Conservation (phyloP, 345 rosid genomes). For the Salix arbutifolia region DNA sequence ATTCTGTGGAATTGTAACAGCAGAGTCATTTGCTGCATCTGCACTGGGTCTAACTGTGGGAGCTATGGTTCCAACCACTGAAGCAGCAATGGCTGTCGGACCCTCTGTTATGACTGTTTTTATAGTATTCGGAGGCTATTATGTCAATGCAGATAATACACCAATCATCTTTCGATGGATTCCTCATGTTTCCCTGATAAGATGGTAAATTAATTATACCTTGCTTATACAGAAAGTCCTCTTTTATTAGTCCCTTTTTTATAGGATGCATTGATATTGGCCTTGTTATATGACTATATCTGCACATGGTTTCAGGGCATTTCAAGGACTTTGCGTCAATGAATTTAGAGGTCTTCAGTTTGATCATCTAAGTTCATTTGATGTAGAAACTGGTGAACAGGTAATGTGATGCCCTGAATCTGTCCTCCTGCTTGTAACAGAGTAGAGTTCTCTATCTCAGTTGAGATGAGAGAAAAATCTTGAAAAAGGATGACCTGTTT, state of each 20-base stretch:
- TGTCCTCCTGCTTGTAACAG: not conserved
- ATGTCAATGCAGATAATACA: conserved; percentile 79
- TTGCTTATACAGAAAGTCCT: not conserved
- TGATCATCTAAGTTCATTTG: conserved; percentile 71
- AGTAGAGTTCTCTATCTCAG: not conserved
- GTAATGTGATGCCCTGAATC: conserved; percentile 32
- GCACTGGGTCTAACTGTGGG: conserved; percentile 99
- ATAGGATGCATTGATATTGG: not conserved
- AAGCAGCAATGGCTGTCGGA: conserved; percentile 98
- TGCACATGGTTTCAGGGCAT: conserved; percentile 64
- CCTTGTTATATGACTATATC: conserved; percentile 6
- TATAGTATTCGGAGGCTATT: conserved; percentile 90
- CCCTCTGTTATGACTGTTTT: conserved; percentile 98
- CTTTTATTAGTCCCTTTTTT: not conserved
- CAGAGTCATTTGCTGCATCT: conserved; percentile 95
- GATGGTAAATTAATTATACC: conserved; percentile 50
- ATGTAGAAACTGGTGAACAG: conserved; percentile 94
- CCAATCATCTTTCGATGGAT: conserved; percentile 93
- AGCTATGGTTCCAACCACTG: conserved; percentile 93
- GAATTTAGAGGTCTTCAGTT: conserved; percentile 84
- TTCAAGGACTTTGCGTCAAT: conserved; percentile 93
- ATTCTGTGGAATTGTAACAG: conserved; percentile 88
- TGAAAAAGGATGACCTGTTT: not conserved
- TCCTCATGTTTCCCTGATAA: conserved; percentile 78
- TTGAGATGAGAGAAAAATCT: not conserved